Base-by-base conservation (phyloP, 129 eudicot species). In the Cynara cardunculus region DNA sequence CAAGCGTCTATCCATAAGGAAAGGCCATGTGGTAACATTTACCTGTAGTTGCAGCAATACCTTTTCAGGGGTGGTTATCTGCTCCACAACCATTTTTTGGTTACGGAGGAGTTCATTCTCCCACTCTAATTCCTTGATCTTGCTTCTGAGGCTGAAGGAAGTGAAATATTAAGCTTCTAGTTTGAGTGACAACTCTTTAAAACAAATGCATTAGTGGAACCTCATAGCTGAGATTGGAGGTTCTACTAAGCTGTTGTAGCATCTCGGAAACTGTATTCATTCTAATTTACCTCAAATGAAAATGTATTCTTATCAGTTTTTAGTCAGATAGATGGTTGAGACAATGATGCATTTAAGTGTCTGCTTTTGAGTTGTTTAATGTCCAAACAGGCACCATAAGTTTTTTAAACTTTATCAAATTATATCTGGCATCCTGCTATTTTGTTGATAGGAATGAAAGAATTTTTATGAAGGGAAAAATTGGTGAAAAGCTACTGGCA, bases 81-180 rank as follows among this genome's bases (percentile, higher is more conserved):
- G 86, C 68, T 92, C 91, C 87, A 88, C 93, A 26, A 80, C 86
- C 31, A 88, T 87, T 74, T 81, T 84, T 84, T 72, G 92, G 72
- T 80, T 93, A 31, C 87, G 90, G 3, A 93, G 96, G 7, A 77
- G 19, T 74, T 90, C 88, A 79, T 93, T 93, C 75, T 93, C 97
- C 35, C 88, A 79, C 80, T 93, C 96, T 82, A 93, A 81, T 78
- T 85, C 89, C 83, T 66, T 86, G 65, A 93, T 83, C 87, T 90
- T 93, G 85, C 79, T 87, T 80, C 75, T 89, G 80, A 93, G 85
- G 21, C 97, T 93, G 92, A 56, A 39, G 74, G 66, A 76, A 3
- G 16, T 49, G 62, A 49, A 14, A 49, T 49, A 41, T 11, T 41
- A 41, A 11, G 53, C 53, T 41, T 41, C 53, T 41, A 16, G 53